Base-by-base conservation (phyloP, 2,329 filamentous ascomycete species). In the Colletotrichum cereale region DNA sequence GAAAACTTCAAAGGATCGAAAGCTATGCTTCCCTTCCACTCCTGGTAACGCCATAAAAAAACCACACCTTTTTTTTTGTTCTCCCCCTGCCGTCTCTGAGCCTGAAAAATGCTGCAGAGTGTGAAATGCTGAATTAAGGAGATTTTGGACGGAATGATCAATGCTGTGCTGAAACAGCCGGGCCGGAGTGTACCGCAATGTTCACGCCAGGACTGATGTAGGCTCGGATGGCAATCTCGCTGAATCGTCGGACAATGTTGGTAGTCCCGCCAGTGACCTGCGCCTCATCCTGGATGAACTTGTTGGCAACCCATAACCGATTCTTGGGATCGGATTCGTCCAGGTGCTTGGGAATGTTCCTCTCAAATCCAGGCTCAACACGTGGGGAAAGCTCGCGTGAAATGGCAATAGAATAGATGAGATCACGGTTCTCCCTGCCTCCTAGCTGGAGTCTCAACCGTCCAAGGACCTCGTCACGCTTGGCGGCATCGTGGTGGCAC, bases 371-470 rank as follows among this genome's bases (percentile, higher is more conserved):
- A 14, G 89, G 84, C 18, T 88, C 87, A 77, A 87, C 90, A 56
- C 90, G 88, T 40, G 90, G 90, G 56, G 92, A 91, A 61, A 95
- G 86, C 73, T 95, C 90, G 34, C 94, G 90, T 21, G 93, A 90
- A 66, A 97, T 89, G 11, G 93, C 93, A 74, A 97, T 92, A 0
- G 93, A 96, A 82, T 97, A 97, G 67, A 98, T 89, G 24, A 97
- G 92, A 79, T 98, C 95, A 64, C 95, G 90, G 77, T 96, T 96
- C 82, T 98, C 95, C 31, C 92, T 89, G 58, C 92, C 92, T 75
- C 94, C 92, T 16, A 97, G 86, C 29, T 96, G 86, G 67, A 87
- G 87, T 40, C 94, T 90, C 80, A 94, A 89, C 62, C 87, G 86
- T 5, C 81, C 81, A 38, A 97, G 84, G 1, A 89, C 88, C 34